Conservation (phyloP, 306 rosid genomes). For the Amphicarpaea edgeworthii region DNA sequence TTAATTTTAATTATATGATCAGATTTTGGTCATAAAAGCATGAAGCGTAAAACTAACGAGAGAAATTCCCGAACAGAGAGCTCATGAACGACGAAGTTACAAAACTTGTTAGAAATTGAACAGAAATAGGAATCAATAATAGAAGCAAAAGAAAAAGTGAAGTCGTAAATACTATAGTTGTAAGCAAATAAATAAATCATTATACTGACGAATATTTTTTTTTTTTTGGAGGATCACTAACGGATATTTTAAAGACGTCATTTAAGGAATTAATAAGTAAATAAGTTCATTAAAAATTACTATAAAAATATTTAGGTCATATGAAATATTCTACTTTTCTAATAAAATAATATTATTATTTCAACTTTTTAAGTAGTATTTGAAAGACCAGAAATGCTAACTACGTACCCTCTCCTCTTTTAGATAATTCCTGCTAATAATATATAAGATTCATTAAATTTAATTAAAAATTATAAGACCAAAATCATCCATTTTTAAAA, state of each 20-base stretch:
- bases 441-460: too few species aligned
- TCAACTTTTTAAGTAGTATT: background rate
- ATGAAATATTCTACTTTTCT: background rate
- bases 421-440: too few species aligned
- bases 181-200: background rate
- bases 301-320: background rate
- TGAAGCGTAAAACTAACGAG: background rate
- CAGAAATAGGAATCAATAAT: background rate
- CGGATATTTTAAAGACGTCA: background rate
- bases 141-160: background rate
- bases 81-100: background rate
- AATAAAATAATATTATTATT: background rate
- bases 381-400: too few species aligned
- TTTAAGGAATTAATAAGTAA: background rate
- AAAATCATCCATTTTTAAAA: too few species aligned
- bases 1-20: too few species aligned
- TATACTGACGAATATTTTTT: too few species aligned
- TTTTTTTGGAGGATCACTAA: too few species aligned
- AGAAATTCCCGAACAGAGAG: background rate
- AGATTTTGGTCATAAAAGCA: background rate
- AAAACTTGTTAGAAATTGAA: background rate
- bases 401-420: too few species aligned
- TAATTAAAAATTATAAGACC: too few species aligned
- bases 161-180: background rate
- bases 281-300: background rate